These are phyloP conservation scores for Linaria vulgaris DNA, from an alignment of 257 asterid species.

Conservation along the genomic window DNA sequence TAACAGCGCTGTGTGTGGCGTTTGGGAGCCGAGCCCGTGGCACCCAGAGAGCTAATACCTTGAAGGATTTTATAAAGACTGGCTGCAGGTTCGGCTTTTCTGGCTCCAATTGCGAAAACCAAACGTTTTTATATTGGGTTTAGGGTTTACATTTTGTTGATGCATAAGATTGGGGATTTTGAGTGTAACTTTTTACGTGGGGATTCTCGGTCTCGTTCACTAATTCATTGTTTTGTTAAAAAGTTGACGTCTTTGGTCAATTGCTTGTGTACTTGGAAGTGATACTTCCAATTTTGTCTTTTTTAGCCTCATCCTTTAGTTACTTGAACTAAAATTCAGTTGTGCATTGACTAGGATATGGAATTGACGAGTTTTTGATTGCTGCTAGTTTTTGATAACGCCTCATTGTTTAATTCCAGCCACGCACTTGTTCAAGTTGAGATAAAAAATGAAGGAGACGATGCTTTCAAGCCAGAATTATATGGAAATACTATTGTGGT, in stretches of 20 bases:
- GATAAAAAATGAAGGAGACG: slow-evolving; percentile 85
- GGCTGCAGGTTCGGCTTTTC: slow-evolving; percentile 72
- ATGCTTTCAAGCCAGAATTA: slow-evolving; percentile 78
- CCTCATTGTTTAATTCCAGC: slow-evolving; percentile 40
- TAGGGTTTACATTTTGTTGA: no score
- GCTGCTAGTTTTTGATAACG: neutral
- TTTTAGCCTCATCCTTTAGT: no score
- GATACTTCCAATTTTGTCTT: no score
- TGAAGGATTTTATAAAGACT: slow-evolving; percentile 83
- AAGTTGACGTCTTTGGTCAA: neutral
- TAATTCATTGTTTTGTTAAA: no score
- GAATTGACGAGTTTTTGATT: neutral
- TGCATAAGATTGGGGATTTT: neutral
- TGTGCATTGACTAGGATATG: neutral
- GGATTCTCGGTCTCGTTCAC: no score
- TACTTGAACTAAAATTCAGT: slow-evolving; percentile 13
- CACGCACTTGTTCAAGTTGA: slow-evolving; percentile 85
- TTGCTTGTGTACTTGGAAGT: neutral
- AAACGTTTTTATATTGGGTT: slow-evolving; percentile 2
- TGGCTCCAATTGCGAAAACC: neutral
- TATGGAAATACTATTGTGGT: slow-evolving; percentile 71
- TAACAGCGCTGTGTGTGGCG: slow-evolving; percentile 87
- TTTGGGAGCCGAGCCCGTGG: slow-evolving; percentile 95
- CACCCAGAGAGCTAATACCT: slow-evolving; percentile 78
- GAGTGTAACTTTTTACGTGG: slow-evolving; percentile 4